Evolutionary conservation across 352 stramenopile genomes (phyloP).

Genomic region (Aphanomyces astaci): DNA sequence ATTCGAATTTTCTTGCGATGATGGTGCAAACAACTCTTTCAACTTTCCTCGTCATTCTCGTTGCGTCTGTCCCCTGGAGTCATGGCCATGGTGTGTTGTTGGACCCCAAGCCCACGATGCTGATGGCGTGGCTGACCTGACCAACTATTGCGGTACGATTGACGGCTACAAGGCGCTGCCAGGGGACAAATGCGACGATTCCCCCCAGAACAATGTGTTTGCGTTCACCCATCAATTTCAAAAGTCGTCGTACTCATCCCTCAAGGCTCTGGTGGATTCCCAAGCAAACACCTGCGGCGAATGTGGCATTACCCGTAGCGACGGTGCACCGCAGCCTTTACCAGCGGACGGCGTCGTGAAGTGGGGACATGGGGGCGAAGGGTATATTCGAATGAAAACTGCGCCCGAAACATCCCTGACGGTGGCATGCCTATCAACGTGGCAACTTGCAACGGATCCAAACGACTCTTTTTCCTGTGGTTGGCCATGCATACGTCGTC

Average conservation of each 20-base stretch:
- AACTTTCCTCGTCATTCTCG: not conserved
- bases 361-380: constrained; percentile 4
- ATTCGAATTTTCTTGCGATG: too few species aligned
- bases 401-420: constrained; percentile 6
- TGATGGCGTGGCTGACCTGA: not conserved
- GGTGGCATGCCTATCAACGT: constrained; percentile 24
- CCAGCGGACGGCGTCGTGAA: not conserved
- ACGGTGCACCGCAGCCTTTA: not conserved
- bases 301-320: constrained; percentile 5
- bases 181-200: not conserved
- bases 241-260: not conserved
- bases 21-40: not conserved
- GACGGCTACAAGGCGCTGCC: not conserved
- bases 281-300: not conserved
- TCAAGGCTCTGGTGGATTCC: not conserved
- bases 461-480: constrained; percentile 26
- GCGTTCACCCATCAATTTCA: not conserved
- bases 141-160: constrained; percentile 5
- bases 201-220: not conserved
- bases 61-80: not conserved
- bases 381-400: constrained; percentile 21
- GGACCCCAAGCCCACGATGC: constrained; percentile 1
- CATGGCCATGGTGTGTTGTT: not conserved
- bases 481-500: constrained; percentile 21
- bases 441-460: constrained; percentile 26